Conservation (phyloP, 2,329 filamentous ascomycete species). For the Pestalotiopsis sp. region DNA sequence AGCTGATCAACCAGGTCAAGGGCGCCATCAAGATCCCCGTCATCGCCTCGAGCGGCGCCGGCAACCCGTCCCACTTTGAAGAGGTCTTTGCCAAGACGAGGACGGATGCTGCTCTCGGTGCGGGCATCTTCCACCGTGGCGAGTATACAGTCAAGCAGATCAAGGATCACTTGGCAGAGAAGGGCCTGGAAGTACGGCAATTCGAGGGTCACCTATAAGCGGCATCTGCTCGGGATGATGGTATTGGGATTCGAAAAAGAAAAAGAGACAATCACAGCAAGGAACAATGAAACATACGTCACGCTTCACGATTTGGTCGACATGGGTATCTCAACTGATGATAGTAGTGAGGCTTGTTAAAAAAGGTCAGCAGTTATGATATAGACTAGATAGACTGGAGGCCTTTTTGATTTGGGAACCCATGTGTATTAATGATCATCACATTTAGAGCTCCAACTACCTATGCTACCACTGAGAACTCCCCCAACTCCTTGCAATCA, state of each 20-base stretch:
- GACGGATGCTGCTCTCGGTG: constrained; percentile 91
- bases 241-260: not conserved
- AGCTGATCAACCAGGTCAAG: constrained; percentile 89
- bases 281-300: constrained; percentile 11
- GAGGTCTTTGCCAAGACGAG: constrained; percentile 86
- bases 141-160: constrained; percentile 96
- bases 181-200: constrained; percentile 77
- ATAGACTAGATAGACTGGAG: not conserved
- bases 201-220: constrained; percentile 63
- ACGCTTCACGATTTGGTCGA: not conserved
- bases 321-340: not conserved
- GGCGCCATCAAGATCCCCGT: constrained; percentile 86
- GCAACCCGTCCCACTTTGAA: constrained; percentile 82
- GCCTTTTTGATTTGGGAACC: constrained; percentile 8
- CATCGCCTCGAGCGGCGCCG: constrained; percentile 91
- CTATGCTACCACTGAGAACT: not conserved
- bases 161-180: constrained; percentile 75
- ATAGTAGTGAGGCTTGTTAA: not conserved
- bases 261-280: constrained; percentile 12
- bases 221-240: not conserved
- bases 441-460: constrained; percentile 11
- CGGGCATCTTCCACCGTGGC: constrained; percentile 95
- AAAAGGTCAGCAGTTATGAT: not conserved
- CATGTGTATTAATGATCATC: constrained; percentile 19
- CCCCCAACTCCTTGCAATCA: not conserved